Evolutionary conservation across 2,329 filamentous ascomycete species (phyloP).

Genomic region (Grosmannia penicillata): DNA sequence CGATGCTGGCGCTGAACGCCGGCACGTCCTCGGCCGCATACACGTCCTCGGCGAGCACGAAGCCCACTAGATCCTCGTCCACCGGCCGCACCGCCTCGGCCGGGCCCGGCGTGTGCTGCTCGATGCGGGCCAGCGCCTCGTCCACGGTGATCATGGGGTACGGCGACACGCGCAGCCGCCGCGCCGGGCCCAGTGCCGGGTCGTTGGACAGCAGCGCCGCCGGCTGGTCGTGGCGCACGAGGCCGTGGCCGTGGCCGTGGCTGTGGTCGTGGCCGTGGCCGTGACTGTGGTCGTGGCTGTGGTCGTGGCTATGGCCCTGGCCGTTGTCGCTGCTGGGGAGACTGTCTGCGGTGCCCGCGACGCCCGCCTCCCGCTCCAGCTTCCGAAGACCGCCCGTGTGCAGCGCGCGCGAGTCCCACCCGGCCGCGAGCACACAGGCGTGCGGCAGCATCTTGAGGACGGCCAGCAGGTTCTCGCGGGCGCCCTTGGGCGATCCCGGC

Average conservation of each 20-base stretch:
- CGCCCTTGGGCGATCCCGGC: slow-evolving; percentile 89
- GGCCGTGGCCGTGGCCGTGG: slow-evolving; percentile 46
- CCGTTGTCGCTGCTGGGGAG: neutral
- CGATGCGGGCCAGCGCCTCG: slow-evolving; percentile 61
- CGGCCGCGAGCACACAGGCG: slow-evolving; percentile 80
- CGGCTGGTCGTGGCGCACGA: slow-evolving; percentile 59
- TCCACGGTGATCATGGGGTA: slow-evolving; percentile 84
- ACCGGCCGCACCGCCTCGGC: slow-evolving; percentile 44
- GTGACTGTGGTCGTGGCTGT: slow-evolving; percentile 36
- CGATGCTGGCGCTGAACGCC: slow-evolving; percentile 88
- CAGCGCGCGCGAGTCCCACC: slow-evolving; percentile 62
- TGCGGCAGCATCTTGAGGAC: slow-evolving; percentile 85
- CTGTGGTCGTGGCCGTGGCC: slow-evolving; percentile 38
- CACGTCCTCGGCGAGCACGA: slow-evolving; percentile 72
- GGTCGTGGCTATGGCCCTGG: slow-evolving; percentile 24
- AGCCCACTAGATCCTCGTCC: slow-evolving; percentile 52
- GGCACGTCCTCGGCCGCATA: slow-evolving; percentile 70
- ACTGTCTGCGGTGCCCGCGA: slow-evolving; percentile 12
- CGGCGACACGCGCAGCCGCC: slow-evolving; percentile 69
- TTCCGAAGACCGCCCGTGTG: slow-evolving; percentile 73
- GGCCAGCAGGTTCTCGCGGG: slow-evolving; percentile 81
- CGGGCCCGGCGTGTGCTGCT: slow-evolving; percentile 55
- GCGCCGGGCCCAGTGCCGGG: slow-evolving; percentile 43
- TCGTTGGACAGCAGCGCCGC: slow-evolving; percentile 40
- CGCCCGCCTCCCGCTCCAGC: slow-evolving; percentile 68